These are phyloP conservation scores for Drechslera avenae DNA, from an alignment of 2,329 filamentous ascomycete genomes.

Conservation along the genomic window DNA sequence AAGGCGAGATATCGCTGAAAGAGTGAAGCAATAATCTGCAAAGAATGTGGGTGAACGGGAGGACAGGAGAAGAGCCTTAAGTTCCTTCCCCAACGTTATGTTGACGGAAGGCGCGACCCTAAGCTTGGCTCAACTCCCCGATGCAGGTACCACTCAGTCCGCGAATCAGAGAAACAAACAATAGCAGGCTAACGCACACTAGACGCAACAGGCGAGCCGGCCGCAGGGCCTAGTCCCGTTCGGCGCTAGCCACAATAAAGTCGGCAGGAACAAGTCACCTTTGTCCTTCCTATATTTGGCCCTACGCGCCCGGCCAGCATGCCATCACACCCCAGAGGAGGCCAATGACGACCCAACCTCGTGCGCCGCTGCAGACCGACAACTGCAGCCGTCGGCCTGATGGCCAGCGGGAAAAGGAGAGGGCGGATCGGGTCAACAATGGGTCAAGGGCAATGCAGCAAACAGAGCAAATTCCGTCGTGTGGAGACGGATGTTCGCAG, in stretches of 20 bases:
- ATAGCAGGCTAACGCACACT: no score
- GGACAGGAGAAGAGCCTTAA: no score
- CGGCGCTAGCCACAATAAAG: slow-evolving; percentile 17
- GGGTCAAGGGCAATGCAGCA: slow-evolving; percentile 1
- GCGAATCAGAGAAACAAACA: slow-evolving; percentile 9
- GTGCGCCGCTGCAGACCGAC: not conserved
- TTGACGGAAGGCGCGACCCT: slow-evolving; percentile 27
- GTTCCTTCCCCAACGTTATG: slow-evolving; percentile 14
- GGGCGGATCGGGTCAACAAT: not conserved
- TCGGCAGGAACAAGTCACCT: slow-evolving; percentile 13
- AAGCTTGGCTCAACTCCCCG: slow-evolving; percentile 19
- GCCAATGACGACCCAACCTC: not conserved
- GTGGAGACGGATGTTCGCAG: not conserved
- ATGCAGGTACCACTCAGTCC: slow-evolving; percentile 18
- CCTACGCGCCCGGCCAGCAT: no score
- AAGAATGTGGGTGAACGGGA: slow-evolving; percentile 20
- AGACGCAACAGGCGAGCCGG: slow-evolving; percentile 2
- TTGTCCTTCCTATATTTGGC: slow-evolving; percentile 11
- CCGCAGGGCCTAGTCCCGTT: slow-evolving; percentile 21
- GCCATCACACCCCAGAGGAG: not conserved
- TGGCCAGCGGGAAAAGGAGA: not conserved
- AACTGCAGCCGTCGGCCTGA: not conserved
- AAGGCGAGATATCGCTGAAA: slow-evolving; percentile 62
- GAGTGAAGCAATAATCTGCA: slow-evolving; percentile 64
- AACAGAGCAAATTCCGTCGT: slow-evolving; percentile 4